Percentiles rank a stretch among this genome's conserved stretches.
phyloP scores from a whole-genome alignment of 345 rosid species.

The Gossypium longicalyx region DNA sequence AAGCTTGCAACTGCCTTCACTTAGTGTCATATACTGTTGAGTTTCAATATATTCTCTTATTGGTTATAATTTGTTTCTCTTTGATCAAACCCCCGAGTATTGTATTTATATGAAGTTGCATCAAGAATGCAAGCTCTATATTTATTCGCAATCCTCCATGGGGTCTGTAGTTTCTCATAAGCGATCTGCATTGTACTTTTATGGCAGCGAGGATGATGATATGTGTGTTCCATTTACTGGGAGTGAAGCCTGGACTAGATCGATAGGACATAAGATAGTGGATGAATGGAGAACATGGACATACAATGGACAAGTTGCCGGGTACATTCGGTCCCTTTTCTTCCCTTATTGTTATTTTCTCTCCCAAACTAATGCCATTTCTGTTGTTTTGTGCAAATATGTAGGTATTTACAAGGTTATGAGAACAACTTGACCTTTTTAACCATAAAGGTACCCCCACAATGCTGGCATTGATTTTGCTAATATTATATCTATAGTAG shows the following conservation, averaged over 20 bases:
- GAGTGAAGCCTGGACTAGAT: slow-evolving; percentile 82
- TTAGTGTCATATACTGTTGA: background rate
- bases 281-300: slow-evolving; percentile 92
- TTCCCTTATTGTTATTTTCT: background rate
- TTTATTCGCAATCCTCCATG: background rate
- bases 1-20: background rate
- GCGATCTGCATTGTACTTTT: background rate
- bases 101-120: background rate
- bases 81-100: background rate
- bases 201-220: slow-evolving; percentile 83
- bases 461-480: background rate
- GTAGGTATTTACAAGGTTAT: slow-evolving; percentile 68
- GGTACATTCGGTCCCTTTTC: slow-evolving; percentile 34
- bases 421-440: slow-evolving; percentile 72
- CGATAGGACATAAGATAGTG: slow-evolving; percentile 61
- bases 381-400: background rate
- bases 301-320: slow-evolving; percentile 57
- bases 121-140: no score
- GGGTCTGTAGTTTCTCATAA: background rate
- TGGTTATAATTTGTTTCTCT: background rate
- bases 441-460: slow-evolving; percentile 59
- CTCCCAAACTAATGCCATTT: background rate
- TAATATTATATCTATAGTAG: no score
- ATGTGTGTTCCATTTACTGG: slow-evolving; percentile 95
- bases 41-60: background rate